Conservation (phyloP, 108 stramenopile species). For the Cylindrotheca closterium region DNA sequence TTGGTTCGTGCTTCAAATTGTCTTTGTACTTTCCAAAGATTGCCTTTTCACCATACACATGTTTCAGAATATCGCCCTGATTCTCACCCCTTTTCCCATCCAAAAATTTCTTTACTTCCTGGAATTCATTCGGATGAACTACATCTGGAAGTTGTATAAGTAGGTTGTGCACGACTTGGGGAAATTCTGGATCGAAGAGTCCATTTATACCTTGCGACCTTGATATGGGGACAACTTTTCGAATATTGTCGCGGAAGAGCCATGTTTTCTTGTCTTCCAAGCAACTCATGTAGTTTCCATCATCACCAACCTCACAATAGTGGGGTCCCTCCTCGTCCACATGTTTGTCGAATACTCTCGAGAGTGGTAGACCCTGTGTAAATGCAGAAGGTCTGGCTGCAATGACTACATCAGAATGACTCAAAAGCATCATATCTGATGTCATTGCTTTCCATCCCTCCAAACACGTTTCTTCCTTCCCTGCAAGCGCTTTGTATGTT, state of each 20-base stretch:
- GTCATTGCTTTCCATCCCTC: constrained; percentile 46
- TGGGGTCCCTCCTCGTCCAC: constrained; percentile 10
- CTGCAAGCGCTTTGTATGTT: constrained; percentile 22
- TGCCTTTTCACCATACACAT: background rate
- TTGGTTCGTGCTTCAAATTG: background rate
- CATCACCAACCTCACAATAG: constrained; percentile 37
- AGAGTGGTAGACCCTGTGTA: constrained; percentile 49
- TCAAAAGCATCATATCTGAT: constrained; percentile 42
- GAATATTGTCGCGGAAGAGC: constrained; percentile 36
- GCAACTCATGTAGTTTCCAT: constrained; percentile 37
- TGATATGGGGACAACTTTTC: constrained; percentile 1
- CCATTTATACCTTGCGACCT: constrained; percentile 3
- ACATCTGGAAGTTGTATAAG: constrained; percentile 39
- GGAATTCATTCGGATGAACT: constrained; percentile 26
- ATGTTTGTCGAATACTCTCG: constrained; percentile 34
- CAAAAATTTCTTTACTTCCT: constrained; percentile 20
- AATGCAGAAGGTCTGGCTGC: constrained; percentile 44
- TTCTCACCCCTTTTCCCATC: background rate
- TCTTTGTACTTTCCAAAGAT: background rate
- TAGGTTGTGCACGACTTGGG: constrained; percentile 16
- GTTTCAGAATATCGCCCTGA: background rate
- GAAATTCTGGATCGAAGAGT: background rate
- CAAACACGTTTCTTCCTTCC: constrained; percentile 22
- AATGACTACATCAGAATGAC: constrained; percentile 39
- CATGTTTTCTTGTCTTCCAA: constrained; percentile 34